Percentiles rank a stretch among this genome's conserved stretches.
Evolutionary conservation across 371 early-diverging fungal species (phyloP).

Genomic region (Haplosporangium sp.): DNA sequence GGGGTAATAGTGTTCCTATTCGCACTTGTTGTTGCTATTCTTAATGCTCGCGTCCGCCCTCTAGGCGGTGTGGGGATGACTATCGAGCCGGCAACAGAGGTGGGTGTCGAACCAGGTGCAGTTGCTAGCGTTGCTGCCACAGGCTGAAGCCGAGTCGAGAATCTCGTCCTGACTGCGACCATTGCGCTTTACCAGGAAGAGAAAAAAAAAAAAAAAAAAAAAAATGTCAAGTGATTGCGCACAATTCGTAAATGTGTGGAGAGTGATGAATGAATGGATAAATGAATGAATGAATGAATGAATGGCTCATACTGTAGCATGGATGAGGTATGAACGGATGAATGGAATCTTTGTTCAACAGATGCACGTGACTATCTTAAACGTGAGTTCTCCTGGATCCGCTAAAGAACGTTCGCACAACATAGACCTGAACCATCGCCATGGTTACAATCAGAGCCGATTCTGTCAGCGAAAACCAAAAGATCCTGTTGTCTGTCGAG

Average conservation of each 20-base stretch:
- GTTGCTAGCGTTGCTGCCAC: conserved; percentile 18
- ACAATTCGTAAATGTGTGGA: too few species aligned
- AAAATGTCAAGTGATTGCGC: too few species aligned
- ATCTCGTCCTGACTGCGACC: conserved; percentile 7
- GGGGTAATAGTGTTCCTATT: too few species aligned
- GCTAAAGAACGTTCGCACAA: conserved; percentile 81
- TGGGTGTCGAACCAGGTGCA: conserved; percentile 4
- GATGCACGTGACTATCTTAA: background rate
- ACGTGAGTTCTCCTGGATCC: conserved; percentile 61
- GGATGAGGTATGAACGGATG: too few species aligned
- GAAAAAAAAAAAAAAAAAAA: too few species aligned
- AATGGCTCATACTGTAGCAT: too few species aligned
- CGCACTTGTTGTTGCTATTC: too few species aligned
- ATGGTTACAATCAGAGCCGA: conserved; percentile 80
- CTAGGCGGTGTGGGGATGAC: background rate
- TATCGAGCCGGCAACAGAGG: background rate
- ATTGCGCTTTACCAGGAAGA: background rate
- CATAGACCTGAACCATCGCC: conserved; percentile 88
- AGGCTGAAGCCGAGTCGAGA: conserved; percentile 24
- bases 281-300: too few species aligned
- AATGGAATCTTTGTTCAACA: too few species aligned
- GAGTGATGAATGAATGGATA: too few species aligned
- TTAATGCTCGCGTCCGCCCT: background rate
- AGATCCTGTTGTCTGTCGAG: conserved; percentile 86
- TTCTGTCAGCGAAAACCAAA: conserved; percentile 88